A percentile compares a stretch with the other conserved stretches of the same genome.
Conservation (phyloP, 805 yeast species). For the Nakazawaea holstii region DNA sequence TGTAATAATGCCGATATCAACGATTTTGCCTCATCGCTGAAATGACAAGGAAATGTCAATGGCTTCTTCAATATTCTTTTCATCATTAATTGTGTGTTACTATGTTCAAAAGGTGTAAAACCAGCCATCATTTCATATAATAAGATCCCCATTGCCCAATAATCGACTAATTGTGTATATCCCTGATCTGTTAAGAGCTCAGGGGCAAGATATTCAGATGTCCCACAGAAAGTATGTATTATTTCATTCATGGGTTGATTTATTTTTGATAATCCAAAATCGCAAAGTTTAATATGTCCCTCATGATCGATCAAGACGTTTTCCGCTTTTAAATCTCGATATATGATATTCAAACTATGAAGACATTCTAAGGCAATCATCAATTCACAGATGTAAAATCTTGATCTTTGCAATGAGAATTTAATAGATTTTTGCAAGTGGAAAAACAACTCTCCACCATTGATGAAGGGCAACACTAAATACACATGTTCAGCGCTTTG, state of each 20-base stretch:
- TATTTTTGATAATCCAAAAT: constrained; percentile 91
- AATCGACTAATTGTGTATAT: constrained; percentile 90
- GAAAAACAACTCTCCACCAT: constrained; percentile 95
- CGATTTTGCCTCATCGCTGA: constrained; percentile 82
- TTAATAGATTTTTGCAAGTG: constrained; percentile 88
- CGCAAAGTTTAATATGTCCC: constrained; percentile 96
- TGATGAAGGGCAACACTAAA: constrained; percentile 83
- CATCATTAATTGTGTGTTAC: constrained; percentile 88
- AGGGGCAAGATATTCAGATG: constrained; percentile 96
- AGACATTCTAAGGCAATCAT: constrained; percentile 87
- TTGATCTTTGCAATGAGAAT: constrained; percentile 80
- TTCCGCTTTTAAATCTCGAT: constrained; percentile 94
- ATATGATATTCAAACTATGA: constrained; percentile 86
- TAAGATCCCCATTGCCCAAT: constrained; percentile 97
- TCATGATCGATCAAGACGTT: constrained; percentile 89
- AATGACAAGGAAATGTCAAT: constrained; percentile 77
- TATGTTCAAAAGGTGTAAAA: constrained; percentile 94
- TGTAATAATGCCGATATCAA: constrained; percentile 66
- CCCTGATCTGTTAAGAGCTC: constrained; percentile 88
- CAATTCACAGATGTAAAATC: constrained; percentile 91
- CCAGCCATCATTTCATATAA: constrained; percentile 96
- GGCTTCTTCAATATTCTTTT: constrained; percentile 87
- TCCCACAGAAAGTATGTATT: constrained; percentile 90
- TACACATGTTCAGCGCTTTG: constrained; percentile 93
- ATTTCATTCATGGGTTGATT: constrained; percentile 88